Percentiles rank a stretch among this genome's conserved stretches.
Conservation (phyloP, 805 yeast species). For the Ogataea minuta region DNA sequence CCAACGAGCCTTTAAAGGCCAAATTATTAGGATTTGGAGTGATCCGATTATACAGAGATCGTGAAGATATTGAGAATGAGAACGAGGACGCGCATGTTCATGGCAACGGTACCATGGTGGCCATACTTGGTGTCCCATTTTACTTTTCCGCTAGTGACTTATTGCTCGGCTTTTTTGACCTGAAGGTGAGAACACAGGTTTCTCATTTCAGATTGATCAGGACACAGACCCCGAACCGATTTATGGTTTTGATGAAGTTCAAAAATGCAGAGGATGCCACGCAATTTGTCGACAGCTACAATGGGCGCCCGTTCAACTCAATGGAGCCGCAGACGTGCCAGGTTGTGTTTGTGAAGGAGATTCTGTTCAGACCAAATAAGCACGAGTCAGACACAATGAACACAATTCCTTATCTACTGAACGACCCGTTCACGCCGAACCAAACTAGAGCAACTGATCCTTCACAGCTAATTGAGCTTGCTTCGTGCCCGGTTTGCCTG, state of each 20-base stretch:
- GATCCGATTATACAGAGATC: conserved; percentile 61
- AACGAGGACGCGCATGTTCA: conserved; percentile 16
- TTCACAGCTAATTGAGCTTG: conserved; percentile 51
- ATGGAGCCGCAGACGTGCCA: conserved; percentile 90
- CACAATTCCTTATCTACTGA: conserved; percentile 63
- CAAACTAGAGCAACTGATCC: background rate
- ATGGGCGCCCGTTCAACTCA: conserved; percentile 75
- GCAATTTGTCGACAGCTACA: conserved; percentile 60
- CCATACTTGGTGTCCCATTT: conserved; percentile 83
- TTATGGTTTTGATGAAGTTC: conserved; percentile 77
- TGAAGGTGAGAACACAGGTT: conserved; percentile 48
- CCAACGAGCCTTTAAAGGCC: conserved; percentile 52
- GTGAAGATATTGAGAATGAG: conserved; percentile 33
- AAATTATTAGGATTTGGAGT: conserved; percentile 71
- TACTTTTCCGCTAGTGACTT: conserved; percentile 85
- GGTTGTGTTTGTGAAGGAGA: conserved; percentile 64
- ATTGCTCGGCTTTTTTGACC: conserved; percentile 71
- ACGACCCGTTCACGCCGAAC: conserved; percentile 56
- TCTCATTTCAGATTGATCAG: conserved; percentile 73
- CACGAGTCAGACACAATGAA: conserved; percentile 20
- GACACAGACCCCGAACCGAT: conserved; percentile 64
- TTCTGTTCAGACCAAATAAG: conserved; percentile 41
- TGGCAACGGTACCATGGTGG: conserved; percentile 66
- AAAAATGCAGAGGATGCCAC: conserved; percentile 52
- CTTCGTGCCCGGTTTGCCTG: conserved; percentile 90